Evolutionary conservation across 1,284 basidiomycete species (phyloP).

Genomic region (Mycena sp.): DNA sequence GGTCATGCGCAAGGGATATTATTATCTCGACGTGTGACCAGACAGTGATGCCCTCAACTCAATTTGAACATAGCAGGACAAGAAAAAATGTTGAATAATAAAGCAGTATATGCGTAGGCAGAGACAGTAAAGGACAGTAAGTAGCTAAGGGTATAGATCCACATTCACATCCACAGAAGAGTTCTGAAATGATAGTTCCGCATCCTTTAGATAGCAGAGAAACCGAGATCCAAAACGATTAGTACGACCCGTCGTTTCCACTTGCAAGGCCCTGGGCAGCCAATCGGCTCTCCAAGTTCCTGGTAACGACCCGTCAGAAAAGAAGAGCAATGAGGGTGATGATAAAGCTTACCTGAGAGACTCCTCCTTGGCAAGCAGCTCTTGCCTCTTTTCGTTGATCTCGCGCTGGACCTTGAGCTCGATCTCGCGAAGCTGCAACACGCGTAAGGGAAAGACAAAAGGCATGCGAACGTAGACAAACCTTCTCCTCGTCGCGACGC

Average conservation of each 20-base stretch:
- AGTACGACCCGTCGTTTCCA: slow-evolving; percentile 8
- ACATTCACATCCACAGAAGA: slow-evolving; percentile 18
- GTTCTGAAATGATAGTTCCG: slow-evolving; percentile 4
- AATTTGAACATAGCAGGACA: no score
- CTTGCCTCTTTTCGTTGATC: slow-evolving; percentile 96
- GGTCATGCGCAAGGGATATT: slow-evolving; percentile 20
- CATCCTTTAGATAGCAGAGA: slow-evolving; percentile 12
- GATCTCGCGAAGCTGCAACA: slow-evolving; percentile 83
- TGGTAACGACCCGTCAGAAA: slow-evolving; percentile 35
- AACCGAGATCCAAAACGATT: not conserved
- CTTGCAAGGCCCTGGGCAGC: slow-evolving; percentile 62
- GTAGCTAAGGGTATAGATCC: slow-evolving; percentile 23
- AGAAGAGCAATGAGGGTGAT: not conserved
- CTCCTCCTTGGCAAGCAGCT: slow-evolving; percentile 91
- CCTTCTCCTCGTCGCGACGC: slow-evolving; percentile 96
- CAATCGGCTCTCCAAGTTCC: slow-evolving; percentile 83
- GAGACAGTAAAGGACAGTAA: not conserved
- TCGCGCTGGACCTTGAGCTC: slow-evolving; percentile 96
- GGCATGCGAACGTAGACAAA: slow-evolving; percentile 24
- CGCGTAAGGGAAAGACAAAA: not conserved
- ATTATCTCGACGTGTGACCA: not conserved
- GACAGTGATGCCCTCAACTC: no score
- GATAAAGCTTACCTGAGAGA: slow-evolving; percentile 67
- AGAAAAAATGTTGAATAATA: no score
- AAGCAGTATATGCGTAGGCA: no score